A percentile compares a stretch with the other conserved stretches of the same genome.
phyloP scores from a whole-genome alignment of 768 basidiomycete genomes.

The Pleurotus djamor region DNA sequence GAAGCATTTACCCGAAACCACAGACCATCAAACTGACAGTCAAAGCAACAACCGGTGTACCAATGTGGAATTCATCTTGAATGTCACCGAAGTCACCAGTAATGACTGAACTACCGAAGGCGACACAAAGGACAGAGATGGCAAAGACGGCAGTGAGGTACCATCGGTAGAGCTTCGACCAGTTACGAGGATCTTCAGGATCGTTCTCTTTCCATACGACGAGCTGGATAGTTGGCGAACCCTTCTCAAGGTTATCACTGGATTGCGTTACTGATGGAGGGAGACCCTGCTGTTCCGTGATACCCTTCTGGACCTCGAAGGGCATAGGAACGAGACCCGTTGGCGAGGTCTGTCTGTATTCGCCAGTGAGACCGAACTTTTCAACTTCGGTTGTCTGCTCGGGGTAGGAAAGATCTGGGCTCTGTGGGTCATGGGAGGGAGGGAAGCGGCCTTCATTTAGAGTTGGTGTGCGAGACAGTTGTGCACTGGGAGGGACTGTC shows the following conservation, averaged over 20 bases:
- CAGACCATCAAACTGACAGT: constrained; percentile 33
- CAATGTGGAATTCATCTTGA: constrained; percentile 24
- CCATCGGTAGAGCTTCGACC: constrained; percentile 27
- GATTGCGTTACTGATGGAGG: constrained; percentile 20
- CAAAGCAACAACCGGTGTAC: constrained; percentile 27
- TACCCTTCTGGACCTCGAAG: constrained; percentile 2
- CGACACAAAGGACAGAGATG: constrained; percentile 28
- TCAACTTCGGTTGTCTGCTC: constrained; percentile 11
- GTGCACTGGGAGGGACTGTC: constrained; percentile 5
- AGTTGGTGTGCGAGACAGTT: constrained; percentile 5
- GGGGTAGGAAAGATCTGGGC: constrained; percentile 13
- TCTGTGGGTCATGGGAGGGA: background rate
- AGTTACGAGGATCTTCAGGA: constrained; percentile 37
- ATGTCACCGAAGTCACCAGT: constrained; percentile 33
- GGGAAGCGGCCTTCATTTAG: background rate
- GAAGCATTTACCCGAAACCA: constrained; percentile 28
- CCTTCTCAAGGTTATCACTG: constrained; percentile 28
- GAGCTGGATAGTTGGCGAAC: constrained; percentile 25
- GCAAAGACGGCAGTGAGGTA: constrained; percentile 27
- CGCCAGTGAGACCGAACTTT: constrained; percentile 21
- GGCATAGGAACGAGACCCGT: constrained; percentile 20
- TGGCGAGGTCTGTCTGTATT: constrained; percentile 25
- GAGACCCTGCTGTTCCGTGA: constrained; percentile 20
- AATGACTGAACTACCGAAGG: constrained; percentile 32
- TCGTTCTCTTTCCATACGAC: constrained; percentile 34